phyloP scores from a whole-genome alignment of 176 grass and related monocot species.

The Oryza meyeriana region DNA sequence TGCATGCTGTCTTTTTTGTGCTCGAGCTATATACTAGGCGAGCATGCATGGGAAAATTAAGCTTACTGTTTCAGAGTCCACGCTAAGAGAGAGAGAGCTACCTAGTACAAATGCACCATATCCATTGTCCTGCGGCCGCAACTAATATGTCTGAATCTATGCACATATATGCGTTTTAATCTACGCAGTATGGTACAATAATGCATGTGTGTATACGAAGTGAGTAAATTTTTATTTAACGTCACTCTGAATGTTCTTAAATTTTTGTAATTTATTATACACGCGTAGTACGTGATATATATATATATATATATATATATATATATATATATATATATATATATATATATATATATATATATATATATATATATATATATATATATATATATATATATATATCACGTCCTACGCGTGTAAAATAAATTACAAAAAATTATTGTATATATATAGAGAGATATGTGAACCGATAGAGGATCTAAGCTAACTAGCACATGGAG shows the following conservation, averaged over 20 bases:
- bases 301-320: too few relatives aligned
- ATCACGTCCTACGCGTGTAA: too few relatives aligned
- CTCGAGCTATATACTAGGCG: not conserved
- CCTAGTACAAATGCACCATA: not conserved
- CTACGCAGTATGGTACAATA: not conserved
- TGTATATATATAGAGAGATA: too few relatives aligned
- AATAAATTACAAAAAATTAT: too few relatives aligned
- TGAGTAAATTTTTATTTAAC: not conserved
- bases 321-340: too few relatives aligned
- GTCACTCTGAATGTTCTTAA: not conserved
- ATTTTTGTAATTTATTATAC: not conserved
- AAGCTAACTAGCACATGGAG: too few relatives aligned
- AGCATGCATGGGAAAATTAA: not conserved
- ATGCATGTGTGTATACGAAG: not conserved
- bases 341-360: too few relatives aligned
- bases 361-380: too few relatives aligned
- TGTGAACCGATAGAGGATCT: too few relatives aligned
- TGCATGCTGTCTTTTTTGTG: not conserved
- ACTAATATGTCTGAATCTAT: slow-evolving; percentile 16
- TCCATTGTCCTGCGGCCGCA: not conserved
- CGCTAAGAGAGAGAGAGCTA: too few relatives aligned
- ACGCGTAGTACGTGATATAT: too few relatives aligned
- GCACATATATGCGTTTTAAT: not conserved
- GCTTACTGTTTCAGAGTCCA: not conserved
- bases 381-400: too few relatives aligned